phyloP scores from a whole-genome alignment of 148 eudicot species.

The Pouteria glomerata region DNA sequence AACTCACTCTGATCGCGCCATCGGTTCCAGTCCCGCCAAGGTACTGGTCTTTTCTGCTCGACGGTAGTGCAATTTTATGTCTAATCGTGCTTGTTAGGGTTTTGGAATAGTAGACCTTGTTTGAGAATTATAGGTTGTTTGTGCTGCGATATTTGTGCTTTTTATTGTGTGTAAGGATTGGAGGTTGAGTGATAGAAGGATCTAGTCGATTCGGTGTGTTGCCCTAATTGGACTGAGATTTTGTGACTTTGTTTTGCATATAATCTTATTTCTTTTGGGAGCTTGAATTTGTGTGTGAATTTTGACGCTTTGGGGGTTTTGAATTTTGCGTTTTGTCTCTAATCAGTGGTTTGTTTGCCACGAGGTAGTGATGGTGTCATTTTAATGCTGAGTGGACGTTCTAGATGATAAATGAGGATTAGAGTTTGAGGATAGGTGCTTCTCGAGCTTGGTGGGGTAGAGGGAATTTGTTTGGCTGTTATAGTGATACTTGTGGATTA shows the following conservation, averaged over 20 bases:
- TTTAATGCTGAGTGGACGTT: neutral
- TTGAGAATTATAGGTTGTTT: neutral
- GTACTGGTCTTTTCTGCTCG: conserved; percentile 16
- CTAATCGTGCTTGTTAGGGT: neutral
- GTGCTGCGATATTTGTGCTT: neutral
- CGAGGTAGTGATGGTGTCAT: neutral
- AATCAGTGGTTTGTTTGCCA: neutral
- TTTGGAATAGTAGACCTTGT: neutral
- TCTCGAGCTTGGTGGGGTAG: neutral
- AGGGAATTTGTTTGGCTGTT: neutral
- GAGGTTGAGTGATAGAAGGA: neutral
- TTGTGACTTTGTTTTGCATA: neutral
- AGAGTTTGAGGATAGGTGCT: neutral
- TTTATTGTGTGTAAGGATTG: conserved; percentile 1
- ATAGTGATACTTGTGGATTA: neutral
- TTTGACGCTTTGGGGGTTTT: neutral
- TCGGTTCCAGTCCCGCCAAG: conserved; percentile 49
- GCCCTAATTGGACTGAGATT: neutral
- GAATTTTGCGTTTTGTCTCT: neutral
- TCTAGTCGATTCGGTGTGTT: neutral
- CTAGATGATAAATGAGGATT: neutral
- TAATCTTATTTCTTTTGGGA: neutral
- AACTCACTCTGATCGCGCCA: conserved; percentile 52
- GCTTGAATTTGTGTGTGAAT: neutral
- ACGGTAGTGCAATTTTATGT: neutral